phyloP scores from a whole-genome alignment of 2,329 filamentous ascomycete genomes.

The Ophiostoma quercus region DNA sequence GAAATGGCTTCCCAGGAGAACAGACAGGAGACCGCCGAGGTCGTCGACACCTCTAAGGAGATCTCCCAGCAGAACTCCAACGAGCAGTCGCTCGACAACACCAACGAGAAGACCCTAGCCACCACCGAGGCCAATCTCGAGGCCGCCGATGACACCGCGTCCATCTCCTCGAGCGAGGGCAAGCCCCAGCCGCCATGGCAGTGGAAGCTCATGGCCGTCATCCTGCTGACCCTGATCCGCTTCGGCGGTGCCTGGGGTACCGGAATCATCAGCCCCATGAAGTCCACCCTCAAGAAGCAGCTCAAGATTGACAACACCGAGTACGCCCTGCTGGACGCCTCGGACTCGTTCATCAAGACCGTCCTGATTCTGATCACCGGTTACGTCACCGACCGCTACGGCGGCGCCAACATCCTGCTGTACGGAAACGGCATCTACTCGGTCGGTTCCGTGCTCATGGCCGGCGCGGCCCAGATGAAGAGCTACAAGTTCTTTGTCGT shows the following conservation, averaged over 20 bases:
- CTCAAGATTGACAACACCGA: conserved; percentile 56
- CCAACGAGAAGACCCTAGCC: background rate
- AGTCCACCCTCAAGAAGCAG: conserved; percentile 33
- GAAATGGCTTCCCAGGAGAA: conserved; percentile 11
- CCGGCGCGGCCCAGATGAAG: conserved; percentile 51
- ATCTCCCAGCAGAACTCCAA: background rate
- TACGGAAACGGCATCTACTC: conserved; percentile 58
- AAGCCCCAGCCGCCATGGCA: conserved; percentile 11
- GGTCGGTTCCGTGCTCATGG: conserved; percentile 54
- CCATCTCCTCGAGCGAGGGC: conserved; percentile 7
- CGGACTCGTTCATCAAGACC: conserved; percentile 58
- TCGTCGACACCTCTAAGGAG: background rate
- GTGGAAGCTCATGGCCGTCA: conserved; percentile 24
- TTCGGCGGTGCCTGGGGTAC: conserved; percentile 26
- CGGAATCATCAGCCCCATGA: conserved; percentile 27
- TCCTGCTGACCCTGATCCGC: conserved; percentile 24
- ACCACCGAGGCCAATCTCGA: background rate
- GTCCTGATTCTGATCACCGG: conserved; percentile 51
- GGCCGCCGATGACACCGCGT: background rate
- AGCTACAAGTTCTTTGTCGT: conserved; percentile 57
- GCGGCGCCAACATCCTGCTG: conserved; percentile 50
- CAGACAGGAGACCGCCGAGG: conserved; percentile 6
- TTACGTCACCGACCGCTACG: conserved; percentile 43
- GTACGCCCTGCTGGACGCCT: conserved; percentile 54
- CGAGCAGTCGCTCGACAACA: background rate